A percentile compares a stretch with the other conserved stretches of the same genome.
phyloP scores from a whole-genome alignment of 1,139 yeast species.

The Lodderomyces metapsilosis region DNA sequence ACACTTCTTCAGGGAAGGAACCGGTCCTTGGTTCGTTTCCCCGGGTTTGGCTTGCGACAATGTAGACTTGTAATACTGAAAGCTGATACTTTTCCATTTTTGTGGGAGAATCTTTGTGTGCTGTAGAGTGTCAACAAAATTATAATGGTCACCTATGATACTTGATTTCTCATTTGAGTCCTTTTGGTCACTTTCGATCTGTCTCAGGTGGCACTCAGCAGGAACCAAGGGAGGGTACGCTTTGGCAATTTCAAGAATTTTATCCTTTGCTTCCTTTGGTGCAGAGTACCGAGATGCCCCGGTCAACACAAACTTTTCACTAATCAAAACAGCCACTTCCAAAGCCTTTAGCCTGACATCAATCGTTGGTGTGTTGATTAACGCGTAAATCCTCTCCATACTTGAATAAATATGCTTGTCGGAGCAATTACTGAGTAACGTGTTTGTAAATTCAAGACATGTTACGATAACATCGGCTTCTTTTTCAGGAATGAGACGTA shows the following conservation, averaged over 20 bases:
- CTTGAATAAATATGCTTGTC: slow-evolving; percentile 69
- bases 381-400: slow-evolving; percentile 56
- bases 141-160: slow-evolving; percentile 47
- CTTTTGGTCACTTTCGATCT: slow-evolving; percentile 17
- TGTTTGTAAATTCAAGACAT: slow-evolving; percentile 60
- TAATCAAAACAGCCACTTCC: slow-evolving; percentile 60
- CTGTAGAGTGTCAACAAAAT: slow-evolving; percentile 53
- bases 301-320: slow-evolving; percentile 53
- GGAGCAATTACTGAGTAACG: slow-evolving; percentile 67
- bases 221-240: slow-evolving; percentile 55
- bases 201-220: slow-evolving; percentile 30
- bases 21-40: slow-evolving; percentile 3
- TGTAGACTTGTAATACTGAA: slow-evolving; percentile 47
- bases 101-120: slow-evolving; percentile 49
- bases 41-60: slow-evolving; percentile 7
- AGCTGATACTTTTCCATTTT: slow-evolving; percentile 57
- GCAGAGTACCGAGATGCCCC: slow-evolving; percentile 42
- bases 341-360: slow-evolving; percentile 62
- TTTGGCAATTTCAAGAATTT: slow-evolving; percentile 52
- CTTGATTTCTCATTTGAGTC: slow-evolving; percentile 18
- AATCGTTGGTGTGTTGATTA: slow-evolving; percentile 61
- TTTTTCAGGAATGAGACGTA: slow-evolving; percentile 40
- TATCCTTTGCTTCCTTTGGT: slow-evolving; percentile 42
- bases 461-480: slow-evolving; percentile 52
- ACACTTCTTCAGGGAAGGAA: slow-evolving; percentile 6